Evolutionary conservation across 371 early-diverging fungal species (phyloP).

Genomic region (Mortierella sp.): DNA sequence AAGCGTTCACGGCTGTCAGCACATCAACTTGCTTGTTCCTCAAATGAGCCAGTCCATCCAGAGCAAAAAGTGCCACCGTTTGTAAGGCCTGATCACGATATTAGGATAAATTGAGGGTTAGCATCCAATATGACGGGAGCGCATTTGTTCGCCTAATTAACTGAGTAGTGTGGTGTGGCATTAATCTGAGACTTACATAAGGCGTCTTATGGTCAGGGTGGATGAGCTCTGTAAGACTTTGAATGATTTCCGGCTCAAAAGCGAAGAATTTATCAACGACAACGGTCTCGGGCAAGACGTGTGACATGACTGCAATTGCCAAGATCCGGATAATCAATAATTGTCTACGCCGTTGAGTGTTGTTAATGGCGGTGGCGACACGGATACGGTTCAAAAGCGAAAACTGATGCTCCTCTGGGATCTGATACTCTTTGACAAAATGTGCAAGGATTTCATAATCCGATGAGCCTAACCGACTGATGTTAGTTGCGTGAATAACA

Average conservation of each 20-base stretch:
- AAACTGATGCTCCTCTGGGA: conserved; percentile 85
- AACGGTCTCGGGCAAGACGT: conserved; percentile 75
- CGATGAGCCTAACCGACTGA: conserved; percentile 33
- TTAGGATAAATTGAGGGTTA: not conserved
- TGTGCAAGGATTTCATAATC: conserved; percentile 56
- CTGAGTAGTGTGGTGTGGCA: not conserved
- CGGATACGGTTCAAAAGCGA: conserved; percentile 84
- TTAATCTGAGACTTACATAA: conserved; percentile 56
- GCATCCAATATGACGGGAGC: not conserved
- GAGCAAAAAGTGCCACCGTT: conserved; percentile 81
- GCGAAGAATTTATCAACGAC: conserved; percentile 83
- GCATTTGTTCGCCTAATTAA: not conserved
- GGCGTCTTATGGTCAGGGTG: conserved; percentile 77
- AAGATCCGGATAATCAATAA: conserved; percentile 83
- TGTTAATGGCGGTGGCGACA: conserved; percentile 72
- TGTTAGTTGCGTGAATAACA: conserved; percentile 56
- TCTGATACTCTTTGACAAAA: conserved; percentile 62
- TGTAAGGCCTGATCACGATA: conserved; percentile 65
- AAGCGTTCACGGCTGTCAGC: conserved; percentile 88
- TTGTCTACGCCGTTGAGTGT: conserved; percentile 63
- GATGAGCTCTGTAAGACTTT: conserved; percentile 80
- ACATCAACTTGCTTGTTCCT: conserved; percentile 83
- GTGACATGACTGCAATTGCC: conserved; percentile 82
- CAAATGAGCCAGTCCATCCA: conserved; percentile 88
- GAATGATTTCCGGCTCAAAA: conserved; percentile 88